phyloP scores from a whole-genome alignment of 2,329 filamentous ascomycete genomes.

The Aspergillus sp. region DNA sequence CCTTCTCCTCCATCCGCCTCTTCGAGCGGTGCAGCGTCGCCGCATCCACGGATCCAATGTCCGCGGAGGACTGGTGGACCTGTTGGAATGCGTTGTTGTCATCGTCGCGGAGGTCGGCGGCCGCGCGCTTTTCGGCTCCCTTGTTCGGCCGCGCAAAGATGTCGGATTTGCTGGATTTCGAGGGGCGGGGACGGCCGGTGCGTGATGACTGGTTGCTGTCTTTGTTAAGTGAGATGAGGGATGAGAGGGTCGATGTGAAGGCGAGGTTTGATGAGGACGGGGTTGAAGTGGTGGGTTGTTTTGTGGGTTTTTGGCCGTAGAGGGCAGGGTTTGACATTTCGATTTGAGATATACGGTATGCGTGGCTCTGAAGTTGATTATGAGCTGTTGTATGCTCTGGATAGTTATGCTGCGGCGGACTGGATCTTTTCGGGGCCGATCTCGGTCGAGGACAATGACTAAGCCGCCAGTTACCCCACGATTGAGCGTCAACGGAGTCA shows the following conservation, averaged over 20 bases:
- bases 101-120: slow-evolving; percentile 58
- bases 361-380: neutral
- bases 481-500: slow-evolving; percentile 13
- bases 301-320: slow-evolving; percentile 75
- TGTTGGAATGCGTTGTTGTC: slow-evolving; percentile 63
- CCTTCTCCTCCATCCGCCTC: slow-evolving; percentile 87
- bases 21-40: slow-evolving; percentile 68
- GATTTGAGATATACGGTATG: neutral
- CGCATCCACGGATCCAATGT: slow-evolving; percentile 65
- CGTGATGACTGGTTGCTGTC: slow-evolving; percentile 50
- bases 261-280: slow-evolving; percentile 73
- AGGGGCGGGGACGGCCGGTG: slow-evolving; percentile 49
- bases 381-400: neutral
- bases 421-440: neutral
- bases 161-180: slow-evolving; percentile 63
- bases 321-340: slow-evolving; percentile 50
- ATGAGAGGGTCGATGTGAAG: slow-evolving; percentile 86
- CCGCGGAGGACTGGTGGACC: slow-evolving; percentile 63
- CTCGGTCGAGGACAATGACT: slow-evolving; percentile 19
- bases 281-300: slow-evolving; percentile 58
- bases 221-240: slow-evolving; percentile 65
- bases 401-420: neutral
- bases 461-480: slow-evolving; percentile 15
- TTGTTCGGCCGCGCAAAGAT: slow-evolving; percentile 72
- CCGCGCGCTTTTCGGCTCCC: slow-evolving; percentile 65